Percentiles rank a stretch among this genome's conserved stretches.
Evolutionary conservation across 805 yeast species (phyloP).

Genomic region (Pichia membranifaciens): DNA sequence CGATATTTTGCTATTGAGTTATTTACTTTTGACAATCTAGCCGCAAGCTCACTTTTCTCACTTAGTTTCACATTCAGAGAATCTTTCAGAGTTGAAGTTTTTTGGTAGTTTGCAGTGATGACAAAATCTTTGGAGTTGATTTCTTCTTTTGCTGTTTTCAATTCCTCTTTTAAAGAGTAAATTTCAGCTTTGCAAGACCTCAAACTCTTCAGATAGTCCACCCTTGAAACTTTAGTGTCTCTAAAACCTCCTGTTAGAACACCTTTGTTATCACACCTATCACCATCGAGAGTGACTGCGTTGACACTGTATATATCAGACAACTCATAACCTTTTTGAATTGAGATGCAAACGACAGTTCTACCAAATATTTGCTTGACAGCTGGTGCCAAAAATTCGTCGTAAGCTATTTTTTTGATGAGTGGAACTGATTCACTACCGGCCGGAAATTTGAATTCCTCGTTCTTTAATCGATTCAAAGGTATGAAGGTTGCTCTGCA

Average conservation of each 20-base stretch:
- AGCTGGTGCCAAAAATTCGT: slow-evolving; percentile 53
- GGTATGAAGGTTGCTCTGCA: slow-evolving; percentile 94
- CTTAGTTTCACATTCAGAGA: slow-evolving; percentile 40
- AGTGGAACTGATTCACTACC: slow-evolving; percentile 69
- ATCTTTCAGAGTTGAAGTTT: slow-evolving; percentile 31
- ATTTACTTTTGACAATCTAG: slow-evolving; percentile 36
- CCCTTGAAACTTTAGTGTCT: slow-evolving; percentile 59
- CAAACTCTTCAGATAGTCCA: slow-evolving; percentile 61
- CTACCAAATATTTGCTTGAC: slow-evolving; percentile 76
- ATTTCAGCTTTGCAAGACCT: slow-evolving; percentile 47
- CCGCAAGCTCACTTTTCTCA: slow-evolving; percentile 38
- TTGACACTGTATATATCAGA: slow-evolving; percentile 56
- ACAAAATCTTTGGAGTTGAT: slow-evolving; percentile 44
- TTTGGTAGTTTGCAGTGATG: slow-evolving; percentile 46
- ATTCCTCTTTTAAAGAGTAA: slow-evolving; percentile 34
- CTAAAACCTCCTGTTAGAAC: slow-evolving; percentile 84
- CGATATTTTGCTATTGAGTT: slow-evolving; percentile 38
- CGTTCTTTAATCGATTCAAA: slow-evolving; percentile 55
- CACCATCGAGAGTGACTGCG: slow-evolving; percentile 90
- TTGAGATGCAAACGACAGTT: slow-evolving; percentile 67
- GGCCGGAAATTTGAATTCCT: slow-evolving; percentile 50
- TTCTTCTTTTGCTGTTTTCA: slow-evolving; percentile 33
- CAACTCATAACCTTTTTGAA: slow-evolving; percentile 62
- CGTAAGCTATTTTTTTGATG: slow-evolving; percentile 64
- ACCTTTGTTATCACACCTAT: slow-evolving; percentile 78